Evolutionary conservation across 2,329 filamentous ascomycete genomes (phyloP).

Genomic region (Alternaria conjuncta): DNA sequence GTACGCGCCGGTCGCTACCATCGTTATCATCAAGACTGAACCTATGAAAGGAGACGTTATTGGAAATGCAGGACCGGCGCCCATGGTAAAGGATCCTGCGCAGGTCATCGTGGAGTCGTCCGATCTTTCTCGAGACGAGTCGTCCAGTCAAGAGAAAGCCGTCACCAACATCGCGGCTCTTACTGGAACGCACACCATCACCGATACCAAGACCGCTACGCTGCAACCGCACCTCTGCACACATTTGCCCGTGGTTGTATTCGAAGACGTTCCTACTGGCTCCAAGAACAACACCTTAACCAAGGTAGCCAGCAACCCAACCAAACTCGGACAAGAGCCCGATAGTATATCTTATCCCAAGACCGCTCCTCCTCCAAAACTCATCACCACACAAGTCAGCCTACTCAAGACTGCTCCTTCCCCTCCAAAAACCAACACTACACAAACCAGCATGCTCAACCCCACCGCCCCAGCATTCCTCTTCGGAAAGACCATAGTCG

Average conservation of each 20-base stretch:
- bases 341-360: neutral
- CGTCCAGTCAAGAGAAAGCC: accelerated
- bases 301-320: neutral
- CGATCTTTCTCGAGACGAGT: neutral
- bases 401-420: too few species aligned
- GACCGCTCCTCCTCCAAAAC: neutral
- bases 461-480: neutral
- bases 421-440: neutral
- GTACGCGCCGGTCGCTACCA: neutral
- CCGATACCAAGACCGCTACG: neutral
- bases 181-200: too few species aligned
- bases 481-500: neutral
- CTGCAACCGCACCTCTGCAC: neutral
- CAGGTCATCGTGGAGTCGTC: neutral
- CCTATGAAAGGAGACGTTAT: too few species aligned
- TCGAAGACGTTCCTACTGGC: neutral
- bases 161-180: accelerated
- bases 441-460: neutral
- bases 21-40: neutral
- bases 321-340: neutral
- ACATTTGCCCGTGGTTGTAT: neutral
- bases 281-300: neutral
- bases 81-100: neutral
- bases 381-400: too few species aligned
- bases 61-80: neutral